Base-by-base conservation (phyloP, 129 eudicot species). In the Flaveria robusta region DNA sequence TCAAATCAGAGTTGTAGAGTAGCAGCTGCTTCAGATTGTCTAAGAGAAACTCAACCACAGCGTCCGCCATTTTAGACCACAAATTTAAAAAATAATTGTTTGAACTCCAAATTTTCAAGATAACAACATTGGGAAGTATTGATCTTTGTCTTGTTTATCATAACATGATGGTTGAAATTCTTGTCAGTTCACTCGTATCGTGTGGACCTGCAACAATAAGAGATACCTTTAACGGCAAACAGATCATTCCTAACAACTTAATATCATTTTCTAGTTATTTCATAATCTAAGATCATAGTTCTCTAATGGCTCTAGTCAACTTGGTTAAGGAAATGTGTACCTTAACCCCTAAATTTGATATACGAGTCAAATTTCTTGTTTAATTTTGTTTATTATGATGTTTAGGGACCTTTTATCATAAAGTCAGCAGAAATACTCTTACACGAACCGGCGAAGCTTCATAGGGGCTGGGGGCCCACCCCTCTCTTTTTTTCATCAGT, bases 11-110 rank as follows among this genome's bases (percentile, higher is more conserved):
- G 67, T 85, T 84, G 69, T 85, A 75, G 72, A 83, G 85, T 22
- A 88, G 70, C 24, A 88, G 79, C 66, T 88, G 83, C 77, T 85
- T 85, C 7, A 88, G 70, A 78, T 88, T 88, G 7, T 63, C 84
- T 78, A 88, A 81, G 5, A 85, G 83, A 78, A 88, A 85, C 47
- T 79, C 88, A 26, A 88, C 87, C 68, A 58, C 83, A 3, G 87
- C 90, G 60, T 88, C 90, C 42, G 90, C 90, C 90, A 86, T 88
- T 75, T 42, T 55, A 29, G 58, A 15, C 74, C 54, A 1, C 5
- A 34, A 34, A 34, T 34, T 34, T 34, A 5, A 6, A 5, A 34
- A 34, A 31, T 1, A 31, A 31, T 34, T 34, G 39, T 34, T 1
- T 34, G 39, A 34, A 5, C 39, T 1, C 6, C 39, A 34, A 34